Conservation (phyloP, 306 rosid genomes). For the Rosa multiflora region DNA sequence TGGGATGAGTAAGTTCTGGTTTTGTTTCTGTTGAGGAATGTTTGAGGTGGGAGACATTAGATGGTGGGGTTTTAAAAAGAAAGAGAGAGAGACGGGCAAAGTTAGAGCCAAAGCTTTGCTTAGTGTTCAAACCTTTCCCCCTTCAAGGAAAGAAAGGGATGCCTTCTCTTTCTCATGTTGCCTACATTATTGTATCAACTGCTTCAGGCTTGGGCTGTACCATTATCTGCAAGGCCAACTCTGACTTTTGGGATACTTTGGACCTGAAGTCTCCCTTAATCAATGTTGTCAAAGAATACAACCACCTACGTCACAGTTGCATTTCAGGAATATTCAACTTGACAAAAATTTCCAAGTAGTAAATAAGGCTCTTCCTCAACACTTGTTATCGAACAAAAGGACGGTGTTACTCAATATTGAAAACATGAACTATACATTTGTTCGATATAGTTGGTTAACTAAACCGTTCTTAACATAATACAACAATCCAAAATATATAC, state of each 20-base stretch:
- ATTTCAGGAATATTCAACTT: neutral
- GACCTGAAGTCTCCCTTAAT: slow-evolving; percentile 3
- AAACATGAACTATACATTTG: neutral
- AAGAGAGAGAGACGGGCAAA: slow-evolving; percentile 4
- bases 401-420: neutral
- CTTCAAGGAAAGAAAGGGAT: slow-evolving; percentile 63
- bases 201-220: neutral
- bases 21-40: slow-evolving; percentile 18
- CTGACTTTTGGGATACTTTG: slow-evolving; percentile 16
- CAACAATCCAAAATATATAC: neutral
- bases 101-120: slow-evolving; percentile 28
- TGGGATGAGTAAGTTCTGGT: slow-evolving; percentile 7
- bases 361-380: neutral
- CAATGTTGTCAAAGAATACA: slow-evolving; percentile 19
- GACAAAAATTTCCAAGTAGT: neutral
- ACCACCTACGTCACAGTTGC: neutral
- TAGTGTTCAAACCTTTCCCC: slow-evolving; percentile 42
- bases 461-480: neutral
- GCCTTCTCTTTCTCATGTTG: slow-evolving; percentile 32
- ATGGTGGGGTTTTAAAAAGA: slow-evolving; percentile 25
- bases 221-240: slow-evolving; percentile 4
- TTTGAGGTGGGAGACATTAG: slow-evolving; percentile 17
- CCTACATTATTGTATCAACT: slow-evolving; percentile 28
- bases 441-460: neutral
- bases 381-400: neutral